phyloP scores from a whole-genome alignment of 139 green algal species.

The Chlamydomonas sp. region DNA sequence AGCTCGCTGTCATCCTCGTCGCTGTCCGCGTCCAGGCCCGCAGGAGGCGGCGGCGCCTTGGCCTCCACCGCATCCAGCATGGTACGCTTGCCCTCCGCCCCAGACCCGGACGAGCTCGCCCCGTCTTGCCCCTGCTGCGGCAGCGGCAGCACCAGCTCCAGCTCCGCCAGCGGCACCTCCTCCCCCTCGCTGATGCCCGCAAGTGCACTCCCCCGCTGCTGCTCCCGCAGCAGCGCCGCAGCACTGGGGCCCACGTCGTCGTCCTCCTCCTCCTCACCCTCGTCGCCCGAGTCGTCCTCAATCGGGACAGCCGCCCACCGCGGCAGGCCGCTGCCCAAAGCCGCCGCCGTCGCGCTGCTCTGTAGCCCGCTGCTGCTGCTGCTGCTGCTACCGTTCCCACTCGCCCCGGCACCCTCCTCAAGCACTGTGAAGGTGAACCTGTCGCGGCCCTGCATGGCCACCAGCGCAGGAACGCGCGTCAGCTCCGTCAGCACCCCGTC shows the following conservation, averaged over 20 bases:
- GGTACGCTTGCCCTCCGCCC: not conserved
- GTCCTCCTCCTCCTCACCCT: not conserved
- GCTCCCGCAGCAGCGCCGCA: not conserved
- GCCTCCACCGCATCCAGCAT: conserved; percentile 12
- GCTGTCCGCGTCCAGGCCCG: not conserved
- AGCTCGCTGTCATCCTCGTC: conserved; percentile 7
- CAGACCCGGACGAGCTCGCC: not conserved
- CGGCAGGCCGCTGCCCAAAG: conserved; percentile 22
- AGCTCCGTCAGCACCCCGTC: conserved; percentile 38
- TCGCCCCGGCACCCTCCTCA: not conserved
- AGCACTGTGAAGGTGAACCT: conserved; percentile 52
- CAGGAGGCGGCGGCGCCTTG: not conserved
- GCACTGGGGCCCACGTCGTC: not conserved
- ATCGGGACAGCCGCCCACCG: conserved; percentile 19
- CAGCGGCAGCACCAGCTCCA: conserved; percentile 7
- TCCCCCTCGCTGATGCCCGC: too few relatives aligned
- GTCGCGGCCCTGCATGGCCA: conserved; percentile 59
- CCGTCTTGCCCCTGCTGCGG: not conserved
- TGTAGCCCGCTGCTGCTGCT: not conserved
- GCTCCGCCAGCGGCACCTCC: conserved; percentile 15
- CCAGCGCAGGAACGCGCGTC: conserved; percentile 51
- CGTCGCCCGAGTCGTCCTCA: conserved; percentile 9
- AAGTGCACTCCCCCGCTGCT: too few relatives aligned
- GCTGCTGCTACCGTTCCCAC: not conserved
- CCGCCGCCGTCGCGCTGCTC: not conserved